phyloP scores from a whole-genome alignment of 108 stramenopile genomes.

The Cyclostephanos invisitatus region DNA sequence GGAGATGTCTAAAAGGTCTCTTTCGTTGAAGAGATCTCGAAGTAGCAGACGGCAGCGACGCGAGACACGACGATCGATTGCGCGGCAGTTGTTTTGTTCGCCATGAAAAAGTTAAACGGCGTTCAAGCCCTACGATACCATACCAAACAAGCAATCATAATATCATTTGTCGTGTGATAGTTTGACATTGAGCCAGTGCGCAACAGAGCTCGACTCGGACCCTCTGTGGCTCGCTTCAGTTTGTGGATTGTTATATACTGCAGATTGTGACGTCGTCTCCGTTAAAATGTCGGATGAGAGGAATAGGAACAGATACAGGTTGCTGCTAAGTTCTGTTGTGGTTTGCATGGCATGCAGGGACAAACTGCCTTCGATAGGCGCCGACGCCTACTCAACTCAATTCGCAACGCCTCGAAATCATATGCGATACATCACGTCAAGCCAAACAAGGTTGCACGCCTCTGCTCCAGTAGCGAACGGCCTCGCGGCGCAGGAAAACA shows the following conservation, averaged over 20 bases:
- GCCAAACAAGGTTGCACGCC: slow-evolving; percentile 6
- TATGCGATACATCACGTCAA: not conserved
- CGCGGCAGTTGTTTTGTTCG: not conserved
- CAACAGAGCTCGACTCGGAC: not conserved
- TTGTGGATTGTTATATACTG: not conserved
- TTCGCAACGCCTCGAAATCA: not conserved
- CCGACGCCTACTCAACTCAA: slow-evolving; percentile 9
- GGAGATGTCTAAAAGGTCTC: too few relatives aligned
- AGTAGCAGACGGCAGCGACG: too few relatives aligned
- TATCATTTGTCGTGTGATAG: not conserved
- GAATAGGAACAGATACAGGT: slow-evolving; percentile 18
- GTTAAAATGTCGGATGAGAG: not conserved
- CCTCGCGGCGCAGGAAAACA: slow-evolving; percentile 13
- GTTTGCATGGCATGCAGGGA: not conserved
- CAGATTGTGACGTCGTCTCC: not conserved
- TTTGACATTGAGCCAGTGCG: not conserved
- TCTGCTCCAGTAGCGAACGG: slow-evolving; percentile 19
- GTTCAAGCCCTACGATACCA: not conserved
- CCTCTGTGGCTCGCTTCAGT: not conserved
- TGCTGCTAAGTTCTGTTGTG: slow-evolving; percentile 10
- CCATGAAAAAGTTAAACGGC: not conserved
- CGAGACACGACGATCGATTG: too few relatives aligned
- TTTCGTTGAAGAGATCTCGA: too few relatives aligned
- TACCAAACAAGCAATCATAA: too few relatives aligned
- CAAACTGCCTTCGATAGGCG: not conserved